These are phyloP conservation scores for Fusarium praegraminearum DNA, from an alignment of 2,329 filamentous ascomycete species.

Conservation along the genomic window DNA sequence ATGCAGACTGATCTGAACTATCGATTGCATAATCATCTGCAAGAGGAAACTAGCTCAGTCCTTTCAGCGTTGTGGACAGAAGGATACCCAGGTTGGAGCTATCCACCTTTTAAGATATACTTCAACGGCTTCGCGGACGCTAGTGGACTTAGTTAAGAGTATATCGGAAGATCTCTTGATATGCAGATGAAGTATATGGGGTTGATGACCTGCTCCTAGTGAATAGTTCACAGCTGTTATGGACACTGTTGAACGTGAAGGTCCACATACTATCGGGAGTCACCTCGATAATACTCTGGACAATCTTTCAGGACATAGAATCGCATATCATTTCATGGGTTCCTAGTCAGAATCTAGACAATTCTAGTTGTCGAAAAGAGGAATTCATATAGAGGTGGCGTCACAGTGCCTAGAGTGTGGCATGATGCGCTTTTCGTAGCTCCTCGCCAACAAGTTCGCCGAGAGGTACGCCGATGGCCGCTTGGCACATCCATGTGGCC, in stretches of 20 bases:
- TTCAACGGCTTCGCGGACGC: slow-evolving; percentile 3
- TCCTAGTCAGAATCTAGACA: neutral
- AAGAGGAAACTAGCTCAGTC: neutral
- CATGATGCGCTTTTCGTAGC: slow-evolving; percentile 5
- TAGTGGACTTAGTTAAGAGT: neutral
- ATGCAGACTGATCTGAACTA: slow-evolving; percentile 21
- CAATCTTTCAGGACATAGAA: neutral
- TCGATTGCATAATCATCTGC: neutral
- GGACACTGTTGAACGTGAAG: neutral
- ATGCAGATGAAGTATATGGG: neutral
- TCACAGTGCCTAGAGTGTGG: slow-evolving; percentile 12
- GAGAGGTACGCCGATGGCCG: slow-evolving; percentile 29
- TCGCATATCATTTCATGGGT: neutral
- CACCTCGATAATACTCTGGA: too few species aligned
- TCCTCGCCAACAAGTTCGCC: slow-evolving; percentile 23
- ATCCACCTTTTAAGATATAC: neutral
- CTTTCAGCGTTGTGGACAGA: neutral
- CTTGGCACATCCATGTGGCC: neutral
- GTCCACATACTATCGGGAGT: neutral
- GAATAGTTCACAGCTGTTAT: neutral
- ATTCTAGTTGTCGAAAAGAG: neutral
- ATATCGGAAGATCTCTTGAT: neutral
- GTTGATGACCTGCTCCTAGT: neutral
- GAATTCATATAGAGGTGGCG: slow-evolving; percentile 4
- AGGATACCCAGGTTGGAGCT: neutral